Evolutionary conservation across 2,329 filamentous ascomycete species (phyloP), one percentile per base, ranked within the genome.

Genomic region (Diaporthe ampelina): DNA sequence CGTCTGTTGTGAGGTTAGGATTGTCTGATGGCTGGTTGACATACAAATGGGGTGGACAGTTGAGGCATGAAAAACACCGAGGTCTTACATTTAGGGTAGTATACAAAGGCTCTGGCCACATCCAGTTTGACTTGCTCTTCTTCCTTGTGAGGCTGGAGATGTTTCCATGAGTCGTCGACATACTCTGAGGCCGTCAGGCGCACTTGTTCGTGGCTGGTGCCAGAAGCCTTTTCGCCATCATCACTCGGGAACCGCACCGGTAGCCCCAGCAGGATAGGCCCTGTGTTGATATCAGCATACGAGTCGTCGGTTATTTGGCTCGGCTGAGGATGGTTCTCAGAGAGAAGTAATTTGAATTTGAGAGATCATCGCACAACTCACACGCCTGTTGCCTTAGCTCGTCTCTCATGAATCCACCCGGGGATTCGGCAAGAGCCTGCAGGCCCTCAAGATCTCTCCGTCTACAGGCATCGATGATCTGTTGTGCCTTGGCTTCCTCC

Each of bases 101-200:
- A 97, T 75, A 98, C 93, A 84, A 99, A 99, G n/a, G 97, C 95
- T 73, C 97, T 91, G 83, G 98, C 91, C 73, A 99, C 97, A 81
- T 99, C 97, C 63, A 98, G 89, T 80, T 92, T 90, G 52, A 99
- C 95, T 84, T 99, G 97, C 67, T 94, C 92, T 83, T 99, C 97
- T 79, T 99, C 97, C 45, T 86, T 86, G 84, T 99, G 97, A n/a
- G 84, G 88, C 40, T 93, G 90, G 54, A 98, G 85, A n/a, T 87
- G 80, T 76, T 85, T 85, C 93, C 93, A 94, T 61, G 83, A 79
- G 73, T 70, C 78, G 48, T 76, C 59, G 15, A 77, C 76, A 43
- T 24, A 37, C 6, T 70, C 72, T 26, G 72, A 73, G n/a, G 67
- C 52, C 3, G 61, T 54, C n/a, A 73, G 40, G 50, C 54, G 59